A percentile compares a stretch with the other conserved stretches of the same genome.
Conservation (phyloP, 805 yeast species). For the Lipomyces anomalus region DNA sequence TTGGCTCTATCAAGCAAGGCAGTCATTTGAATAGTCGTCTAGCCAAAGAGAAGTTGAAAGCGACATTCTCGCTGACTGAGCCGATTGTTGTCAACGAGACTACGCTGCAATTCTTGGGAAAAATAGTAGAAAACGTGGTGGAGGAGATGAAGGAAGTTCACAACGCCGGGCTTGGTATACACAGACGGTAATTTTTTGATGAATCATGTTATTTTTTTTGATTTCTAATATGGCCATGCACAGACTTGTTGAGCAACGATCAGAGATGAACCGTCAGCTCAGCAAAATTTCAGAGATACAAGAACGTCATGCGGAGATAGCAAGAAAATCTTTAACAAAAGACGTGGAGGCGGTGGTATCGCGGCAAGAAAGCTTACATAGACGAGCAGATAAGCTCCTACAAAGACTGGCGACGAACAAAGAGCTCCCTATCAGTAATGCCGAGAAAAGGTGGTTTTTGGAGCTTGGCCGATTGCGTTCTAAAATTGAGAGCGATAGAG, state of each 20-base stretch:
- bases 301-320: neutral
- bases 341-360: conserved; percentile 17
- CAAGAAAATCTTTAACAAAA: neutral
- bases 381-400: conserved; percentile 33
- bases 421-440: conserved; percentile 35
- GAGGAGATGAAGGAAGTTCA: conserved; percentile 30
- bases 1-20: neutral
- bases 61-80: conserved; percentile 20
- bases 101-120: conserved; percentile 25
- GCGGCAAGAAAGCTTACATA: conserved; percentile 35
- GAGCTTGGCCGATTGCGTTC: conserved; percentile 38
- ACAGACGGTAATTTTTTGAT: conserved; percentile 26
- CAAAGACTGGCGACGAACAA: conserved; percentile 29
- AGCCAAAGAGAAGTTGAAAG: conserved; percentile 2
- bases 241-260: conserved; percentile 37
- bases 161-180: conserved; percentile 35
- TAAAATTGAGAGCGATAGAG: conserved; percentile 22
- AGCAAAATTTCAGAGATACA: conserved; percentile 26
- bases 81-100: conserved; percentile 26
- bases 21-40: conserved; percentile 4
- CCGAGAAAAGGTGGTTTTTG: conserved; percentile 44
- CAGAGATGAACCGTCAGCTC: conserved; percentile 42
- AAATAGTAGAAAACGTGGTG: conserved; percentile 24
- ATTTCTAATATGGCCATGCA: neutral
- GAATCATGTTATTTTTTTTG: too few species aligned